Evolutionary conservation across 2,329 filamentous ascomycete species (phyloP).

Genomic region (Hypoxylon sp.): DNA sequence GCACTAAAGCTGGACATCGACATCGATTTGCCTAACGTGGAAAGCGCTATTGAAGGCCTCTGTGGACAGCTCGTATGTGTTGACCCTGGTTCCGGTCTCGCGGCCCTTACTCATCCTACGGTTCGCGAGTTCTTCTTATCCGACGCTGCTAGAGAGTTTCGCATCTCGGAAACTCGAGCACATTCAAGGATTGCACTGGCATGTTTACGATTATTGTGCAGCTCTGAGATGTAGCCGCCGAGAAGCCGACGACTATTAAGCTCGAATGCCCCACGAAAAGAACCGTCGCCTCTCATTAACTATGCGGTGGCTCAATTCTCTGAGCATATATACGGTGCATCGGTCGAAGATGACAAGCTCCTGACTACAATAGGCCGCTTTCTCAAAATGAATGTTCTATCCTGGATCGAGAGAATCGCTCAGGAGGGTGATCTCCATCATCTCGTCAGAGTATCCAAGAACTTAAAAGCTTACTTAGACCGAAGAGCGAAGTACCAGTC

Average conservation of each 20-base stretch:
- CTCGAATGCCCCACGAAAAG: not conserved
- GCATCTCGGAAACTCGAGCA: not conserved
- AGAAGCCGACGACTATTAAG: constrained; percentile 5
- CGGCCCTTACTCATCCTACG: not conserved
- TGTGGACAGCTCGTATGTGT: constrained; percentile 8
- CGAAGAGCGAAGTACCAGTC: not conserved
- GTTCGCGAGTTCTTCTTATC: constrained; percentile 10
- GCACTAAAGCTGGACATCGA: constrained; percentile 3
- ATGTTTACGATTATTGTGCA: constrained; percentile 5
- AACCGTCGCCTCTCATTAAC: not conserved
- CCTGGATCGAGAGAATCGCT: constrained; percentile 5
- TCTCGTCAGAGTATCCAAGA: constrained; percentile 8
- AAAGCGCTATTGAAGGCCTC: not conserved
- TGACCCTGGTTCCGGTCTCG: not conserved
- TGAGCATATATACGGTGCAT: constrained; percentile 3
- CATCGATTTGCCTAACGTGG: not conserved
- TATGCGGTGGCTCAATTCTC: constrained; percentile 11
- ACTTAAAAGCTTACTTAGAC: constrained; percentile 10
- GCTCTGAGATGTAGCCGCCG: constrained; percentile 8
- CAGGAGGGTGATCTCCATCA: constrained; percentile 3
- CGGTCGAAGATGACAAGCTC: not conserved
- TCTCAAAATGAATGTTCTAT: constrained; percentile 4
- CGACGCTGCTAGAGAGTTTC: constrained; percentile 3
- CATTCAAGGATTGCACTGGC: constrained; percentile 10
- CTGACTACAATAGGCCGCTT: not conserved